Evolutionary conservation across 2,329 filamentous ascomycete species (phyloP).

Genomic region (Monosporascus sp.): DNA sequence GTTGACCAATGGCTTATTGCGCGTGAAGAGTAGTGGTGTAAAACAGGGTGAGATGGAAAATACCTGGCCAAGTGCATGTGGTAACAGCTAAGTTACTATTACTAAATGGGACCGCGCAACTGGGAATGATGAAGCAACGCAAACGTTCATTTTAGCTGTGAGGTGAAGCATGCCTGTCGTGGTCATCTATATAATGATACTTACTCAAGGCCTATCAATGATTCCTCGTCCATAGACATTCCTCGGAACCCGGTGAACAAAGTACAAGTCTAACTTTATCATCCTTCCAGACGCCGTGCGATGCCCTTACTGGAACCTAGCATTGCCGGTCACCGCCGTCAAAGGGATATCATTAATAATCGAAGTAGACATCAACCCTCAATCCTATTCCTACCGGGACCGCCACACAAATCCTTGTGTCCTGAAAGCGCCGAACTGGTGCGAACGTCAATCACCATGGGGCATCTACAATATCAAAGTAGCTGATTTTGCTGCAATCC

Average conservation of each 20-base stretch:
- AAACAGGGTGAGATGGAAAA: too few relatives aligned
- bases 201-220: background rate
- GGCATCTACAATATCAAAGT: background rate
- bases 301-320: background rate
- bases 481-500: background rate
- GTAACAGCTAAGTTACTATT: too few relatives aligned
- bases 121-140: background rate
- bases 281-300: background rate
- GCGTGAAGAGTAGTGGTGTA: too few relatives aligned
- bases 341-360: background rate
- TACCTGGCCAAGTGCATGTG: too few relatives aligned
- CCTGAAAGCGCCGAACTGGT: background rate
- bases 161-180: background rate
- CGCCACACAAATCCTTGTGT: background rate
- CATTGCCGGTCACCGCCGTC: background rate
- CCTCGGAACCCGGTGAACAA: background rate
- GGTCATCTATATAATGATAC: background rate
- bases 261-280: background rate
- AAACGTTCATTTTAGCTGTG: background rate
- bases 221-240: background rate
- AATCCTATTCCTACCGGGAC: background rate
- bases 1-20: too few relatives aligned
- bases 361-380: background rate
- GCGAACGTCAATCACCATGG: background rate
- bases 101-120: too few relatives aligned